Evolutionary conservation across 148 eudicot genomes (phyloP).

Genomic region (Camellia sinensis): DNA sequence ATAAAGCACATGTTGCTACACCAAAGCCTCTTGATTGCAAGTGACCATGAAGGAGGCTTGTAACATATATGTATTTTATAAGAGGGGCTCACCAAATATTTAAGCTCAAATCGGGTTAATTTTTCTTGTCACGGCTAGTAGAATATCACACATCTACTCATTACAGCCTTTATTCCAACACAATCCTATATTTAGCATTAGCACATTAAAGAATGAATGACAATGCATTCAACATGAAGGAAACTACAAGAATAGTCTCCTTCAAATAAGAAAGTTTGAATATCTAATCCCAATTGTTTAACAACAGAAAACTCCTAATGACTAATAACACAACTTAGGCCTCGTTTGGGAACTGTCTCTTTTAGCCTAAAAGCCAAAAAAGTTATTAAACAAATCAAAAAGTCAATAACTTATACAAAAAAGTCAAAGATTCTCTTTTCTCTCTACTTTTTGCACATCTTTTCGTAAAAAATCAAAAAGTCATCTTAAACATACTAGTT

Average conservation of each 20-base stretch:
- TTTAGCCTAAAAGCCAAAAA: too few species aligned
- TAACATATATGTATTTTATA: background rate
- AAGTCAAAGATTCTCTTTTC: too few species aligned
- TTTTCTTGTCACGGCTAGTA: background rate
- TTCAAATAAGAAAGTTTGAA: background rate
- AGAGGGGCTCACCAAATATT: background rate
- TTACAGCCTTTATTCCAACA: background rate
- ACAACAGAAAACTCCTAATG: background rate
- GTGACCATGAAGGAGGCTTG: background rate
- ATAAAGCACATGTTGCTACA: too few species aligned
- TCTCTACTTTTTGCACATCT: too few species aligned
- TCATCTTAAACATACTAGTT: too few species aligned
- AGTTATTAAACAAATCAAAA: too few species aligned
- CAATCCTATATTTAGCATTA: background rate
- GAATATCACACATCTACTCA: background rate
- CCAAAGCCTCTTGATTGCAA: too few species aligned
- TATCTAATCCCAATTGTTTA: background rate
- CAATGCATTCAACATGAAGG: background rate
- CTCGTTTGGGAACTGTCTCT: too few species aligned
- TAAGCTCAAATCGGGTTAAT: background rate
- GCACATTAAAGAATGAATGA: background rate
- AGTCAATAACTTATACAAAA: too few species aligned
- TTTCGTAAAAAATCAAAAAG: too few species aligned
- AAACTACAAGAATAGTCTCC: background rate
- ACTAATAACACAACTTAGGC: background rate